Evolutionary conservation across 768 basidiomycete genomes (phyloP).

Genomic region (Amanita subjunquillea): DNA sequence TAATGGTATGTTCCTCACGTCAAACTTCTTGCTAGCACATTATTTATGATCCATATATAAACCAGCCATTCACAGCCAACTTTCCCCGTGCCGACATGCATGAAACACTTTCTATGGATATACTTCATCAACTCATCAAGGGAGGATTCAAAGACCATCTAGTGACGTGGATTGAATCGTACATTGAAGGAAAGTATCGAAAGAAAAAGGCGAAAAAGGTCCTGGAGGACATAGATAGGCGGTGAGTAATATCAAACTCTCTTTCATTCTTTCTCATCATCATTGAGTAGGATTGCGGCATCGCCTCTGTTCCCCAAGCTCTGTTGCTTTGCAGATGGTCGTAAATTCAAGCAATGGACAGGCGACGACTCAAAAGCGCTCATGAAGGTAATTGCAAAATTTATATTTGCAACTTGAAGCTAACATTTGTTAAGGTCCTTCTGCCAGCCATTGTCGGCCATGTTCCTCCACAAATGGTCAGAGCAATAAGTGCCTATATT

Average conservation of each 20-base stretch:
- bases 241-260: neutral
- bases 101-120: constrained; percentile 18
- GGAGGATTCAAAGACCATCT: constrained; percentile 29
- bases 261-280: too few species aligned
- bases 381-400: neutral
- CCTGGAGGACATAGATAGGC: neutral
- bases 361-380: too few species aligned
- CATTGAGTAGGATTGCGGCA: constrained; percentile 11
- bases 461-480: constrained; percentile 16
- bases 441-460: constrained; percentile 18
- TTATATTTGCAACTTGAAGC: too few species aligned
- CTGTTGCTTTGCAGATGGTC: constrained; percentile 18
- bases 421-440: too few species aligned
- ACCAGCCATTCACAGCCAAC: neutral
- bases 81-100: constrained; percentile 19
- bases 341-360: neutral
- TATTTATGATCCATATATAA: too few species aligned
- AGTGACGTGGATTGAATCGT: constrained; percentile 20
- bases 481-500: constrained; percentile 13
- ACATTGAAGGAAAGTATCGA: constrained; percentile 10
- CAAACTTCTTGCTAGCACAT: neutral
- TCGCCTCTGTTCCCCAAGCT: constrained; percentile 17
- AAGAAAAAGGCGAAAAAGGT: constrained; percentile 4
- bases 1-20: constrained; percentile 17
- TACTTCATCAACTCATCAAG: constrained; percentile 26